Conservation (phyloP, 306 rosid genomes). For the Fragaria nilgerrensis region DNA sequence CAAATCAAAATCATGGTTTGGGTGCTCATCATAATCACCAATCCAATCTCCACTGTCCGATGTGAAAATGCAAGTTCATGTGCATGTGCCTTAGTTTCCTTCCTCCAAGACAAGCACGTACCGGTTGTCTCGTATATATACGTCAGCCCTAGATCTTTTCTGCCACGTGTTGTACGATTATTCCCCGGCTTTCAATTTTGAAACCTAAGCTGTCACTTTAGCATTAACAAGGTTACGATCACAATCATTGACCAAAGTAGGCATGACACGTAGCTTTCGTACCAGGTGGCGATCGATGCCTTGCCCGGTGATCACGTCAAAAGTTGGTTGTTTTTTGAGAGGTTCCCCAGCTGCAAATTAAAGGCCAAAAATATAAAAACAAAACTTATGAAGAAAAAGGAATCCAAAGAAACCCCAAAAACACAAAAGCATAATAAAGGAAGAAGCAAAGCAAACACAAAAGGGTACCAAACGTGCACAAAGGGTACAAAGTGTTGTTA, state of each 20-base stretch:
- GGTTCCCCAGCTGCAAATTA: not conserved
- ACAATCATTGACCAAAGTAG: not conserved
- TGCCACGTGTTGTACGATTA: conserved; percentile 11
- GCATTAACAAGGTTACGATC: not conserved
- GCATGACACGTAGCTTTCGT: conserved; percentile 10
- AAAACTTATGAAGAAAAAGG: not conserved
- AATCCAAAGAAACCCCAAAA: not conserved
- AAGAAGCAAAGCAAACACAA: conserved; percentile 7
- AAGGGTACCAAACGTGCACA: too few relatives aligned
- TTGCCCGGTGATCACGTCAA: conserved; percentile 27
- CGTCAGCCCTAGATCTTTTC: not conserved
- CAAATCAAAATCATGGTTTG: not conserved
- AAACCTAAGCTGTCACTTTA: not conserved
- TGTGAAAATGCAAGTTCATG: not conserved
- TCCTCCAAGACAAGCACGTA: not conserved
- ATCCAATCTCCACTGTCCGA: not conserved
- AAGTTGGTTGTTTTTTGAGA: not conserved
- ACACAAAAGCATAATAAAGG: not conserved
- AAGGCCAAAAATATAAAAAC: not conserved
- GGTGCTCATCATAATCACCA: not conserved
- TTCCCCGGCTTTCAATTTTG: not conserved
- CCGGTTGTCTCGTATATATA: not conserved
- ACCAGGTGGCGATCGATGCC: conserved; percentile 13
- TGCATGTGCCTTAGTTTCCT: not conserved
- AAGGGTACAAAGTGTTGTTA: not conserved